Base-by-base conservation (phyloP, 768 basidiomycete species). In the Lentinula edodes region DNA sequence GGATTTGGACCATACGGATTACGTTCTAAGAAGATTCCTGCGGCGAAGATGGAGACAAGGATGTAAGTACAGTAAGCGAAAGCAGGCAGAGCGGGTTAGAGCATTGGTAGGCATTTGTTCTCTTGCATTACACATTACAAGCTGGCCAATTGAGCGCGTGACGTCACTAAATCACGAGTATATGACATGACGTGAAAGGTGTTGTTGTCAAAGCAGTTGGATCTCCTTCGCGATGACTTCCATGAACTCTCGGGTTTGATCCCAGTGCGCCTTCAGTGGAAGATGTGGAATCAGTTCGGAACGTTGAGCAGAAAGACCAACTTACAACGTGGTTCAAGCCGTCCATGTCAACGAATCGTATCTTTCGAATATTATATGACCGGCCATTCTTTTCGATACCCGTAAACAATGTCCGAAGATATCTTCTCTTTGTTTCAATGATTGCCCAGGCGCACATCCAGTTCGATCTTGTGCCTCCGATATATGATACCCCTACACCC, bases 341-440 rank as follows among this genome's bases (percentile, higher is more conserved):
- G 23, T 56, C 55, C 38, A 56, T 42, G 9, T 42, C 39, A 13
- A 56, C 23, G 41, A 56, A 56, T 5, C 35, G 35, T 20, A 54
- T 39, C n/a, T 43, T 41, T 23, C 55, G 41, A 18, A 16, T 28
- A 5, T 48, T 48, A 18, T 23, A 23, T 10, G 52, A 36, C 52
- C 23, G 46, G 28, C 12, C 16, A 32, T 28, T 20, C 35, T 61
- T 46, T 48, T 48, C 46, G n/a, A 3, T 23, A 7, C 39, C 15
- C 9, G 15, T 6, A 10, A 54, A 20, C 35, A n/a, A 20, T 20
- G 51, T 32, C 12, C 35, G 32, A 10, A 50, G 41, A 54, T 65
- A 63, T 32, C 59, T 23, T 48, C 51, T 50, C 56, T 65, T 50
- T n/a, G 62, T 63, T 57, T 66, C 64, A 20, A 63, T 60, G 12